A percentile compares a stretch with the other conserved stretches of the same genome.
Conservation (phyloP, 2,329 filamentous ascomycete genomes). For the Aspergillus fumigatiaffinis region DNA sequence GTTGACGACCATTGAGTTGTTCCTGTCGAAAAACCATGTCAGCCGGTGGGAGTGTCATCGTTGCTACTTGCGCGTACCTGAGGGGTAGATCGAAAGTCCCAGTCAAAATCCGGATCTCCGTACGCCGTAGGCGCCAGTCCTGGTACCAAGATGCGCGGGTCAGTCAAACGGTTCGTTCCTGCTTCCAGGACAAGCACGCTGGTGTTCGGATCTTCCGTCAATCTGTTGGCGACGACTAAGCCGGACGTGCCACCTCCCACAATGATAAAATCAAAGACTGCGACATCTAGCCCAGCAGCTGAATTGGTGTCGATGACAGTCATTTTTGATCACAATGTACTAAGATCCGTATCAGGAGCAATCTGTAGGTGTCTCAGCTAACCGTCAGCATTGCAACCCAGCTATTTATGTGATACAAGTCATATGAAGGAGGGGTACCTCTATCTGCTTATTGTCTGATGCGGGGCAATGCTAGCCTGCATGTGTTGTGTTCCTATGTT, state of each 20-base stretch:
- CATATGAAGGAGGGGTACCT: too few relatives aligned
- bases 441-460: too few relatives aligned
- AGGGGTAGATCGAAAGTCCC: slow-evolving; percentile 9
- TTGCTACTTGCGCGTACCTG: slow-evolving; percentile 3
- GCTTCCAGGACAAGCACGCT: slow-evolving; percentile 23
- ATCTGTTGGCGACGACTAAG: slow-evolving; percentile 22
- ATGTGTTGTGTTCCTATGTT: too few relatives aligned
- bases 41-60: background rate
- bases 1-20: slow-evolving; percentile 35
- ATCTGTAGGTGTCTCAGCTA: too few relatives aligned
- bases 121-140: slow-evolving; percentile 8
- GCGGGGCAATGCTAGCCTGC: too few relatives aligned
- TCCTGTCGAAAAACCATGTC: background rate
- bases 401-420: too few relatives aligned
- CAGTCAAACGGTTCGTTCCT: slow-evolving; percentile 13
- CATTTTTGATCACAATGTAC: too few relatives aligned
- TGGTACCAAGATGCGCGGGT: slow-evolving; percentile 12
- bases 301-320: background rate
- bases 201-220: slow-evolving; percentile 20
- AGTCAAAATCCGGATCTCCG: slow-evolving; percentile 15
- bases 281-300: background rate
- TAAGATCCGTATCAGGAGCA: too few relatives aligned
- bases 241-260: slow-evolving; percentile 28
- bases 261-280: slow-evolving; percentile 22
- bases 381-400: too few relatives aligned